phyloP scores from a whole-genome alignment of 2,329 filamentous ascomycete species.

The Dryadomyces sulphureus region DNA sequence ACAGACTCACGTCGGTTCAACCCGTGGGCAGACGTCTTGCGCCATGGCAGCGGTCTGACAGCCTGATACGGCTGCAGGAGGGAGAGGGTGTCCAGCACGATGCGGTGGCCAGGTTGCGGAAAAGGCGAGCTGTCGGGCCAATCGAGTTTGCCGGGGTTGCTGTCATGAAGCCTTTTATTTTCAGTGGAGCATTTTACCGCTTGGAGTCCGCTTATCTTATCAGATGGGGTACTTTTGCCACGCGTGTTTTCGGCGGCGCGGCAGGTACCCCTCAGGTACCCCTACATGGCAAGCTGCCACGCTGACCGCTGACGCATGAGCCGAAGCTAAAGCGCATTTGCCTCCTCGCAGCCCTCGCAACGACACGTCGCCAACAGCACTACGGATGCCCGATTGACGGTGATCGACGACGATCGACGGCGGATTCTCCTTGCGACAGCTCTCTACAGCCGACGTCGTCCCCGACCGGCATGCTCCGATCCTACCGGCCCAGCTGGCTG shows the following conservation, averaged over 20 bases:
- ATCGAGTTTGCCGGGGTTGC: neutral
- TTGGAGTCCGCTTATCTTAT: neutral
- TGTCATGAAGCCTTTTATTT: neutral
- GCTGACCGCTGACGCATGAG: slow-evolving; percentile 1
- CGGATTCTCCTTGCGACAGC: no score
- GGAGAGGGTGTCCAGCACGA: neutral
- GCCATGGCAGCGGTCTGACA: slow-evolving; percentile 18
- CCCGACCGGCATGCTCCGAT: neutral
- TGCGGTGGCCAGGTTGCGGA: neutral
- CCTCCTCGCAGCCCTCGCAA: neutral
- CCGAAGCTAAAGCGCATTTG: neutral
- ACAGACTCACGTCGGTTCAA: slow-evolving; percentile 30
- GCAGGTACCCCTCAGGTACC: neutral
- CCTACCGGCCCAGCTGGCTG: no score
- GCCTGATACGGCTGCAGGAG: neutral
- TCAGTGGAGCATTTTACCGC: neutral
- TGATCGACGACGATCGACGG: no score
- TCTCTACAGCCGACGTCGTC: neutral
- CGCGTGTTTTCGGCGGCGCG: neutral
- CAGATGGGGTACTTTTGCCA: neutral
- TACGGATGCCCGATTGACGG: neutral
- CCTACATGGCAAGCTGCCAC: neutral
- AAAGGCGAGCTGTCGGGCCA: neutral
- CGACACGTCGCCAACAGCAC: neutral
- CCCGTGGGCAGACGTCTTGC: slow-evolving; percentile 25